Evolutionary conservation across 2,329 filamentous ascomycete genomes (phyloP).

Genomic region (Verticillium nubilum): DNA sequence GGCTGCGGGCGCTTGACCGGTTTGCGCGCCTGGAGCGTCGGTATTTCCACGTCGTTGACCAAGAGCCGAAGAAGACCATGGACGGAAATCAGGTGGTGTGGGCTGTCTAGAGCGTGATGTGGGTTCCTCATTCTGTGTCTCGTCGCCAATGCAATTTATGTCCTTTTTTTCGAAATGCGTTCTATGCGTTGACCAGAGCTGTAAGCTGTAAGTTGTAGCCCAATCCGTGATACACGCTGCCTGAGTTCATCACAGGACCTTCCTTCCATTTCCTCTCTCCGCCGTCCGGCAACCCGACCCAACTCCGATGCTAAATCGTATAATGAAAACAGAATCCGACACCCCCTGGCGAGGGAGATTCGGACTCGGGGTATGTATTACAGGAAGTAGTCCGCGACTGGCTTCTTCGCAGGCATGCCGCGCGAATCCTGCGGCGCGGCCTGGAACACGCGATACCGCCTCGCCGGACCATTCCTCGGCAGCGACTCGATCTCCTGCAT

Average conservation of each 20-base stretch:
- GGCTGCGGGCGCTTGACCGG: not conserved
- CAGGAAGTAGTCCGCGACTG: slow-evolving; percentile 94
- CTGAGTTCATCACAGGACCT: not conserved
- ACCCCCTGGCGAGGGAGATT: not conserved
- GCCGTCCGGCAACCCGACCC: not conserved
- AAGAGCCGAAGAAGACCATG: not conserved
- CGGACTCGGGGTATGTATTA: slow-evolving; percentile 22
- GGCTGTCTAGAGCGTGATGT: not conserved
- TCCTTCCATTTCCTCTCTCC: not conserved
- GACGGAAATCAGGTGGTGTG: not conserved
- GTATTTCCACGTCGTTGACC: not conserved
- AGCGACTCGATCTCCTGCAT: slow-evolving; percentile 41
- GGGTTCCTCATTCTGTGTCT: no score
- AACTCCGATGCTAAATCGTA: not conserved
- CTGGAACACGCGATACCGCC: slow-evolving; percentile 92
- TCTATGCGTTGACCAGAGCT: not conserved
- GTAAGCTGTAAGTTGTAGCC: not conserved
- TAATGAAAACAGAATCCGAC: not conserved
- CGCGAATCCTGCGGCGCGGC: slow-evolving; percentile 92
- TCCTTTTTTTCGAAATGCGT: not conserved
- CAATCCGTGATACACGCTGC: not conserved
- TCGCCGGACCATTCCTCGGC: slow-evolving; percentile 64
- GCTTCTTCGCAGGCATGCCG: slow-evolving; percentile 98
- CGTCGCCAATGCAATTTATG: no score
- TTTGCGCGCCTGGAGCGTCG: not conserved